Evolutionary conservation across 73 alveolate genomes (phyloP).

Genomic region (Stentor roeselii): DNA sequence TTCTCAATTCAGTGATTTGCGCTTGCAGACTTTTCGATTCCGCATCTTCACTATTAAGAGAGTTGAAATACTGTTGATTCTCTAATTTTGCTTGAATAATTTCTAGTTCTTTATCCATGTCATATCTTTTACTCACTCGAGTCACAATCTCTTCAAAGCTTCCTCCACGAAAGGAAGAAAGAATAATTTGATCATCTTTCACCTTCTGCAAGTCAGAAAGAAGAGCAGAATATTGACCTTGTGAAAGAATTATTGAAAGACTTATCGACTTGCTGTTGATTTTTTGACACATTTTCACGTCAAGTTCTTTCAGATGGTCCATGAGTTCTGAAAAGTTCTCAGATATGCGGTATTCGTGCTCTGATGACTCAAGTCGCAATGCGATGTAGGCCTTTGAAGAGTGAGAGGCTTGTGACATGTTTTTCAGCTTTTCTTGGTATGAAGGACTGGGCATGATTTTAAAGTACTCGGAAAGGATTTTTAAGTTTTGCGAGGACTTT

Average conservation of each 20-base stretch:
- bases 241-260: neutral
- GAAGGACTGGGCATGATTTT: neutral
- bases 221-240: constrained; percentile 2
- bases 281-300: neutral
- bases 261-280: constrained; percentile 8
- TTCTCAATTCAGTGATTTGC: neutral
- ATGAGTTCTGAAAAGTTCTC: neutral
- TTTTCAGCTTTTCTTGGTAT: too few relatives aligned
- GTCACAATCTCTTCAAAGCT: neutral
- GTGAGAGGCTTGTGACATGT: neutral
- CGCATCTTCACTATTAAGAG: neutral
- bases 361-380: neutral
- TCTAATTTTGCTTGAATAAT: neutral
- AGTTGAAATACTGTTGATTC: neutral
- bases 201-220: neutral
- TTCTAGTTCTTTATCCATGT: constrained; percentile 15
- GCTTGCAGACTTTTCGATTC: neutral
- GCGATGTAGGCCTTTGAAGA: neutral
- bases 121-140: neutral
- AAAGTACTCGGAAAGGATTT: neutral
- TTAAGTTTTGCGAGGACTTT: neutral
- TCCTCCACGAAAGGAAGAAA: constrained; percentile 1
- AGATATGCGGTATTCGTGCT: neutral
- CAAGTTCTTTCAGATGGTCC: neutral
- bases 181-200: neutral